These are phyloP conservation scores for Vanrija sp. DNA, from an alignment of 1,284 basidiomycete species.

Conservation along the genomic window DNA sequence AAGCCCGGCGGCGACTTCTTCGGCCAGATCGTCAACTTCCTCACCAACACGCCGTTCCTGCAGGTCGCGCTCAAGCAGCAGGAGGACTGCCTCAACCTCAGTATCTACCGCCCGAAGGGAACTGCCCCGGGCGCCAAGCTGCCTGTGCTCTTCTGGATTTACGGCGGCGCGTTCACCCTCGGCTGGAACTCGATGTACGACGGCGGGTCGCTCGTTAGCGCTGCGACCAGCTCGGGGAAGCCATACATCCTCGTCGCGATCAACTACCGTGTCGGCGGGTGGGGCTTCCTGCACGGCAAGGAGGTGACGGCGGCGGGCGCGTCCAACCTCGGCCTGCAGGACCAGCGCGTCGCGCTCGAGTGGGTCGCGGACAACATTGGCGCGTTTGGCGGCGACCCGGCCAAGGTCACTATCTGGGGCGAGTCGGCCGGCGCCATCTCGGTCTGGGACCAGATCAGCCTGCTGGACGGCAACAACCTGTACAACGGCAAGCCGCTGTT, in stretches of 20 bases:
- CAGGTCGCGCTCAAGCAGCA: conserved; percentile 10
- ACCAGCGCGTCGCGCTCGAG: conserved; percentile 36
- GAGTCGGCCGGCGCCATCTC: conserved; percentile 56
- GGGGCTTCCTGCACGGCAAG: conserved; percentile 51
- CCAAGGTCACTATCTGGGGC: conserved; percentile 53
- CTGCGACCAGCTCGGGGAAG: conserved; percentile 19
- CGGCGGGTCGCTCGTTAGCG: conserved; percentile 6
- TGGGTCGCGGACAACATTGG: conserved; percentile 42
- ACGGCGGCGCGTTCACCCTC: conserved; percentile 29
- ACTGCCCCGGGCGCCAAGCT: conserved; percentile 22
- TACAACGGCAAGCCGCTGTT: conserved; percentile 51
- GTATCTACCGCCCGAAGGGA: conserved; percentile 20
- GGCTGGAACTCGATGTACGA: conserved; percentile 21
- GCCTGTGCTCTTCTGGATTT: conserved; percentile 37
- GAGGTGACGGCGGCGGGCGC: conserved; percentile 53
- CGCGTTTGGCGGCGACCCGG: conserved; percentile 43
- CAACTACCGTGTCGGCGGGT: conserved; percentile 55
- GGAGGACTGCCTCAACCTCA: conserved; percentile 29
- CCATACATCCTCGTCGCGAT: conserved; percentile 57
- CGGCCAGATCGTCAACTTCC: background rate
- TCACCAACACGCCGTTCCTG: conserved; percentile 5
- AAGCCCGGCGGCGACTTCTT: conserved; percentile 1
- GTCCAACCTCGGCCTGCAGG: conserved; percentile 55
- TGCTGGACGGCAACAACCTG: conserved; percentile 53
- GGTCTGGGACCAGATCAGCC: conserved; percentile 52